Conservation (phyloP, 371 early-diverging fungal species). For the Actinomortierella ambigua region DNA sequence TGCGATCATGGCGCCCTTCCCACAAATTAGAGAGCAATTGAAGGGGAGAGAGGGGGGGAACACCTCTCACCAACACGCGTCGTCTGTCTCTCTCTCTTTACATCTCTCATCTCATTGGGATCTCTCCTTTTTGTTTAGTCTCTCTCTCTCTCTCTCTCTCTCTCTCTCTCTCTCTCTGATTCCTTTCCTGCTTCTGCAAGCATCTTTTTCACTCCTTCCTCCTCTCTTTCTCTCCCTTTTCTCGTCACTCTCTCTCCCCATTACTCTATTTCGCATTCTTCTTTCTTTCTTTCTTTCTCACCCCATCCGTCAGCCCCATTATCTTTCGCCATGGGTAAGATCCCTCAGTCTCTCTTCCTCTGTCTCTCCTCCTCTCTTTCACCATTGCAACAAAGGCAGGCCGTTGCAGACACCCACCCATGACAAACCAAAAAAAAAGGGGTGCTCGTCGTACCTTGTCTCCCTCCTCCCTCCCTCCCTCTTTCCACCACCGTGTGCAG, state of each 20-base stretch:
- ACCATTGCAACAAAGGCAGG: too few relatives aligned
- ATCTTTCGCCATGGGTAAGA: too few relatives aligned
- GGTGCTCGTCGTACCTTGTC: not conserved
- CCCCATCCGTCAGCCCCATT: not conserved
- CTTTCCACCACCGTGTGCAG: not conserved
- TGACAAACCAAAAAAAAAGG: not conserved
- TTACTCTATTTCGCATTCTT: not conserved
- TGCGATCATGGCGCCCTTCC: too few relatives aligned
- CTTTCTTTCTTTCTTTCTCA: slow-evolving; percentile 4
- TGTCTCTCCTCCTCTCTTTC: too few relatives aligned
- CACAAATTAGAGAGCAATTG: too few relatives aligned
- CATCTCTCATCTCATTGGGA: too few relatives aligned
- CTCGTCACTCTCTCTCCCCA: not conserved
- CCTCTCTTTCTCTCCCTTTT: not conserved
- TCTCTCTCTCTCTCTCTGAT: not conserved
- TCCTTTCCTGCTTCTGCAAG: not conserved
- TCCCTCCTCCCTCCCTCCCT: slow-evolving; percentile 1
- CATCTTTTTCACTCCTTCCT: not conserved
- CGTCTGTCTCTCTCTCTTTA: not conserved
- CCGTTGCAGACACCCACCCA: too few relatives aligned
- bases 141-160: not conserved
- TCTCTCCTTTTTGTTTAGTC: not conserved
- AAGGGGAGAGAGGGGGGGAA: too few relatives aligned
- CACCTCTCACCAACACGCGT: too few relatives aligned
- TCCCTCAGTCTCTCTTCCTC: too few relatives aligned